Base-by-base conservation (phyloP, 371 early-diverging fungal species). In the Lichtheimia ornata region DNA sequence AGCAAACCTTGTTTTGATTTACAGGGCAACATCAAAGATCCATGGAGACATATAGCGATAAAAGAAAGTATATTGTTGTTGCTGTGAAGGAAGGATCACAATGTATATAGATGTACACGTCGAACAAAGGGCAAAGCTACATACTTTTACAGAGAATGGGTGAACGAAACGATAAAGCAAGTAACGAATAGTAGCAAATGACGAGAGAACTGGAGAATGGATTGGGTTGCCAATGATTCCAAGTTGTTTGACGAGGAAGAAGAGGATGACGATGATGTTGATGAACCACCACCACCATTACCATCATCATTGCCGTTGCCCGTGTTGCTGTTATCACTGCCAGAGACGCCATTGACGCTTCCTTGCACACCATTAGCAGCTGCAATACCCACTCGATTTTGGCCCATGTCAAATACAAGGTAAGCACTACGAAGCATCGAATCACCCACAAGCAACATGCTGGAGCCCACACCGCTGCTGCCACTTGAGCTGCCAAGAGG, bases 361-460 rank as follows among this genome's bases (percentile, higher is more conserved):
- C 79, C 76, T 12, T 65, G 67, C 0, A 71, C 69, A 25, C 71
- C 63, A 18, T 69, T 74, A 2, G 71, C 75, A 25, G 76, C 67
- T n/a, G 79, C 81, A 35, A 81, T 58, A 47, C 78, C 81, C 15
- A 81, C 62, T 20, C 75, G 72, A 7, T 81, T 71, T 41, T 71
- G 61, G 1, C 76, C 77, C 66, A 81, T 72, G 53, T 81, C 81
- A 61, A 73, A 81, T 1, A 77, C 77, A 53, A 77, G 67, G 28
- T 81, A 81, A 14, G 77, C 71, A 24, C 77, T 73, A 5, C 81
- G 67, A 12, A 81, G 68, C 13, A 77, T 66, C 2, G 81, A 73
- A 51, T 81, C 81, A 58, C 81, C 81, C 20, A 81, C 57, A 2
- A 81, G 61, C 41, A 75, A 75, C 72, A 77, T 67, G 18, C 74